Percentiles rank a stretch among this genome's conserved stretches.
Conservation (phyloP, 768 basidiomycete genomes). For the Xerocomellus intermedius region DNA sequence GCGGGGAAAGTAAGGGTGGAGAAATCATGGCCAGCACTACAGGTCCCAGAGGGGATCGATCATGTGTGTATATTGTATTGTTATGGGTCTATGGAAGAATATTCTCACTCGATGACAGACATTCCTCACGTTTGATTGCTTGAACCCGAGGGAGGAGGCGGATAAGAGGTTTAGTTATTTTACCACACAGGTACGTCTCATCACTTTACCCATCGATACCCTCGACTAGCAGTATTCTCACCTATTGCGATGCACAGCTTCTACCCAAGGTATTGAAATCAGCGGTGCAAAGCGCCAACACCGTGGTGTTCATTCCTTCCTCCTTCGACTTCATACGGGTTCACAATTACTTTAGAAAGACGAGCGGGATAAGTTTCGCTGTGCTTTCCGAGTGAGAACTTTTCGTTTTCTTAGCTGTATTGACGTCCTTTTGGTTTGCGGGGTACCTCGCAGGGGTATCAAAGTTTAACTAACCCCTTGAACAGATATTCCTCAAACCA, state of each 20-base stretch:
- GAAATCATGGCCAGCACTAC: constrained; percentile 65
- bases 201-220: background rate
- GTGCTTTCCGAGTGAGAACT: constrained; percentile 83
- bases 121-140: constrained; percentile 73
- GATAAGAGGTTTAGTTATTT: constrained; percentile 89
- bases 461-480: background rate
- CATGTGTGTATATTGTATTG: constrained; percentile 50
- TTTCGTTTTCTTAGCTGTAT: background rate
- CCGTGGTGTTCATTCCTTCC: constrained; percentile 86
- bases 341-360: constrained; percentile 80
- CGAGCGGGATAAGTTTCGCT: constrained; percentile 65
- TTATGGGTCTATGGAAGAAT: background rate
- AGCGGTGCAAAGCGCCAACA: constrained; percentile 88
- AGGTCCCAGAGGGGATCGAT: constrained; percentile 79
- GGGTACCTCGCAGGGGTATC: background rate
- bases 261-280: constrained; percentile 85
- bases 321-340: constrained; percentile 96
- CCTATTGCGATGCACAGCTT: constrained; percentile 44
- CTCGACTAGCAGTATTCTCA: background rate
- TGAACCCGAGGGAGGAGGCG: constrained; percentile 70
- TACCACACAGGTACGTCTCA: constrained; percentile 64
- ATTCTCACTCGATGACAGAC: constrained; percentile 41
- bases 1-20: constrained; percentile 78
- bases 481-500: constrained; percentile 86
- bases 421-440: background rate